Percentiles rank a stretch among this genome's conserved stretches.
Conservation (phyloP, 2,329 filamentous ascomycete genomes). For the Pseudocercospora vitis region DNA sequence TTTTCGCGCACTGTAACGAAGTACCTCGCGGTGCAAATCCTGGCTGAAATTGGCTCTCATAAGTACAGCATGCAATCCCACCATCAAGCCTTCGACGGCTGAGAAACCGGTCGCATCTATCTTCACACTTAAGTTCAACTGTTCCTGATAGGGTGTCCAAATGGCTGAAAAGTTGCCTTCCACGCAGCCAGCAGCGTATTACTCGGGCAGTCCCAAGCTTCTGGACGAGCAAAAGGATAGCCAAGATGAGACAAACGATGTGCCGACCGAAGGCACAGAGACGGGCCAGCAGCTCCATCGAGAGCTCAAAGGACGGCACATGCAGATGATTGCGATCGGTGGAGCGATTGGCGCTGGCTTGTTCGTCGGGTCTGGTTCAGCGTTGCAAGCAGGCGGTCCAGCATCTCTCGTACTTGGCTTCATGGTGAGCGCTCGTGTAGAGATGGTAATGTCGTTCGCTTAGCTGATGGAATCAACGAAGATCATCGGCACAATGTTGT, state of each 20-base stretch:
- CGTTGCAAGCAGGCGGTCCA: slow-evolving; percentile 52
- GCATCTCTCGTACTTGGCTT: slow-evolving; percentile 40
- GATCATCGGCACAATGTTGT: slow-evolving; percentile 67
- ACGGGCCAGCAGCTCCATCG: slow-evolving; percentile 33
- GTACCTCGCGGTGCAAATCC: too few species aligned
- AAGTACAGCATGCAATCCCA: too few species aligned
- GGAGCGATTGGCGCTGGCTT: slow-evolving; percentile 54
- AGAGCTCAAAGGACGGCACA: slow-evolving; percentile 33
- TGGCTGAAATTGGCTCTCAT: too few species aligned
- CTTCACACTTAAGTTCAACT: too few species aligned
- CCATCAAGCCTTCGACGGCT: too few species aligned
- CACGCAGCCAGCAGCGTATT: too few species aligned
- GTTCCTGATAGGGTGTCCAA: too few species aligned
- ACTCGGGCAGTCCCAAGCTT: too few species aligned
- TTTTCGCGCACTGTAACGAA: too few species aligned
- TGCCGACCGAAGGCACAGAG: neutral
- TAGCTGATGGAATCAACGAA: neutral
- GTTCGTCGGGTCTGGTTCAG: slow-evolving; percentile 54
- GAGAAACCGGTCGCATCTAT: too few species aligned
- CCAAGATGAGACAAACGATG: neutral
- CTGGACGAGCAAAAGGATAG: too few species aligned
- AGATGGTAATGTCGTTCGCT: neutral
- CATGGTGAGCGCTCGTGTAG: neutral
- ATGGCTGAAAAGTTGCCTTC: too few species aligned
- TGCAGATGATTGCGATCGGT: slow-evolving; percentile 40